These are phyloP conservation scores for Penicillium psychrosexuale DNA, from an alignment of 2,329 filamentous ascomycete genomes.

Conservation along the genomic window DNA sequence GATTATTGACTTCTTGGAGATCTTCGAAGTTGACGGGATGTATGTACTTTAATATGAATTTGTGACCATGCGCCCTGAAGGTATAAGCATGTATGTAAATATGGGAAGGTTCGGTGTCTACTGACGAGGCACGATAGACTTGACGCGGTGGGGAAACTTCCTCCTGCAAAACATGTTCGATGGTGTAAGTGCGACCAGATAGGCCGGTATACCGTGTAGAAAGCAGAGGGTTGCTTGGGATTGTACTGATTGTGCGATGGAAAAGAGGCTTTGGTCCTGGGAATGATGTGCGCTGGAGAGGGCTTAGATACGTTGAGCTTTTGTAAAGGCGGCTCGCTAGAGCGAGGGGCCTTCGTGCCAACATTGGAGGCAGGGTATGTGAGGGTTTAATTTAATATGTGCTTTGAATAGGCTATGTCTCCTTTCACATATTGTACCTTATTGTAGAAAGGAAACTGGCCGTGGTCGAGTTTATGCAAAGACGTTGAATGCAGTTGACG, in stretches of 20 bases:
- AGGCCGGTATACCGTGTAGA: not conserved
- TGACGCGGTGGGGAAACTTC: not conserved
- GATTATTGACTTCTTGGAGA: not conserved
- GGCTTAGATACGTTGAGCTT: not conserved
- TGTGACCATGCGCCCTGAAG: not conserved
- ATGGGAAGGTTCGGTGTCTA: not conserved
- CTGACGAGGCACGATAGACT: not conserved
- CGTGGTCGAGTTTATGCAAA: no score
- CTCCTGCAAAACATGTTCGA: no score
- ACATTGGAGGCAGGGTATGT: not conserved
- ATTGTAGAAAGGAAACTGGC: no score
- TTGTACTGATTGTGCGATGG: not conserved
- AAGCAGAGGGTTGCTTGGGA: not conserved
- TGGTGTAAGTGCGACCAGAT: not conserved
- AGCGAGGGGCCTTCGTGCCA: not conserved
- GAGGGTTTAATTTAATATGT: no score
- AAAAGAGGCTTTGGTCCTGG: not conserved
- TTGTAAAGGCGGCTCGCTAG: not conserved
- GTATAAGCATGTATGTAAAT: not conserved
- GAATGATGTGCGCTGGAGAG: not conserved
- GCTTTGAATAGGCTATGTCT: no score
- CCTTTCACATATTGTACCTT: no score
- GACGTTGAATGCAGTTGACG: no score
- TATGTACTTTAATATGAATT: not conserved
- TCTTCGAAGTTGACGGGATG: not conserved